Conservation (phyloP, 306 rosid genomes). For the Gleditsia sinensis region DNA sequence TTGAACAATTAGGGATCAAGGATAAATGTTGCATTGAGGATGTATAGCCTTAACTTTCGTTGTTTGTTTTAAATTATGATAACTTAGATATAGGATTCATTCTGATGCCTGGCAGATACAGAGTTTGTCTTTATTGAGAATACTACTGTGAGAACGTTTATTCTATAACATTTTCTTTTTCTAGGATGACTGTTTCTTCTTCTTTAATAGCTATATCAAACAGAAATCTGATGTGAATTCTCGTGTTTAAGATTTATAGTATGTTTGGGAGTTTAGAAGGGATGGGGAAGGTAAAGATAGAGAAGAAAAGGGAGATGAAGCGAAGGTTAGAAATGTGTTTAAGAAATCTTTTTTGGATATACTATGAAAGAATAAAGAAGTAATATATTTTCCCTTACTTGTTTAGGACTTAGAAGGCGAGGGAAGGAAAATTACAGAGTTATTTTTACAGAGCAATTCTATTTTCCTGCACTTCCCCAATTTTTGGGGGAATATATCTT, state of each 20-base stretch:
- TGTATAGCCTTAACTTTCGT: neutral
- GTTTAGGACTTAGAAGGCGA: neutral
- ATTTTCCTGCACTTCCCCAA: neutral
- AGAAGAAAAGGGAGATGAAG: neutral
- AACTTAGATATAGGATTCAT: neutral
- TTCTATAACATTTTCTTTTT: neutral
- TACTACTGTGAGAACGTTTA: neutral
- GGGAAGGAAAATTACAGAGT: neutral
- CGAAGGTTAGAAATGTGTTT: neutral
- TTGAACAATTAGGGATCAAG: neutral
- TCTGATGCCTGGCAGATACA: neutral
- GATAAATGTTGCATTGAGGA: constrained; percentile 2
- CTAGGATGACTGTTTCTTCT: neutral
- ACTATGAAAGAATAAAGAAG: neutral
- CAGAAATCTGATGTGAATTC: neutral
- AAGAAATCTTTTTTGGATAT: neutral
- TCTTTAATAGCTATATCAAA: neutral
- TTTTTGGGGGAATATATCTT: neutral
- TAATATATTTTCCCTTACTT: neutral
- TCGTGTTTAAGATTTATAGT: neutral
- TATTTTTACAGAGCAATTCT: neutral
- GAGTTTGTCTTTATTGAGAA: constrained; percentile 5
- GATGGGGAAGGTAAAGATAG: neutral
- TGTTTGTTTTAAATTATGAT: neutral
- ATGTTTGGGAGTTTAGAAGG: neutral